Percentiles rank a stretch among this genome's conserved stretches.
Conservation (phyloP, 2,329 filamentous ascomycete species). For the Zasmidium cellare region DNA sequence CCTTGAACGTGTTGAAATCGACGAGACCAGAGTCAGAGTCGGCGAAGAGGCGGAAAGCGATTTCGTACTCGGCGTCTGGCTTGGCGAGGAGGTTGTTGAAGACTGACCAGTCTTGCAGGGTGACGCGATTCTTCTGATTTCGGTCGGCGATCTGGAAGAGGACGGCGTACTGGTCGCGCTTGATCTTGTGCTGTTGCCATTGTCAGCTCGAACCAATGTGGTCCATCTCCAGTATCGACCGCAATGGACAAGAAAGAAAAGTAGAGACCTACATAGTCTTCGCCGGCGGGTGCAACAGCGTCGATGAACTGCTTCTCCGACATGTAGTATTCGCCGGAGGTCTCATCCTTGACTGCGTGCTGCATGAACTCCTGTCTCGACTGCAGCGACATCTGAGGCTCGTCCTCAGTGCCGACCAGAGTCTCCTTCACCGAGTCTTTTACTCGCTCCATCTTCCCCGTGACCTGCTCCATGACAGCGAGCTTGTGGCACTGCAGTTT, state of each 20-base stretch:
- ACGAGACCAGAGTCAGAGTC: slow-evolving; percentile 79
- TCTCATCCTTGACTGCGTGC: slow-evolving; percentile 73
- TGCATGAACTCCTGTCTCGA: slow-evolving; percentile 74
- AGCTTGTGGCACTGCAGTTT: slow-evolving; percentile 33
- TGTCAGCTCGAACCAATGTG: slow-evolving; percentile 13
- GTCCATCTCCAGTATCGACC: not conserved
- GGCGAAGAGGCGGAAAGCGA: slow-evolving; percentile 96
- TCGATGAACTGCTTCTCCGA: slow-evolving; percentile 83
- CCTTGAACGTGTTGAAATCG: slow-evolving; percentile 85
- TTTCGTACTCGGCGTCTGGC: slow-evolving; percentile 97
- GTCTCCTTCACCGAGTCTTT: slow-evolving; percentile 32
- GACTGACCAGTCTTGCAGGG: slow-evolving; percentile 80
- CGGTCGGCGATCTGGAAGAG: slow-evolving; percentile 91
- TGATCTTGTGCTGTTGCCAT: slow-evolving; percentile 82
- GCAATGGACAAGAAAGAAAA: not conserved
- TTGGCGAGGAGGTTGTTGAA: slow-evolving; percentile 94
- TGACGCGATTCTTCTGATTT: slow-evolving; percentile 69
- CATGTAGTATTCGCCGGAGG: slow-evolving; percentile 77
- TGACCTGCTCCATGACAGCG: slow-evolving; percentile 55
- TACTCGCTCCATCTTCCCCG: slow-evolving; percentile 37
- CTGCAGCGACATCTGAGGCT: slow-evolving; percentile 68
- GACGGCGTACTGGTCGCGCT: slow-evolving; percentile 90
- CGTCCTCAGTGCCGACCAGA: slow-evolving; percentile 61
- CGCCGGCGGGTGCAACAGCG: slow-evolving; percentile 79
- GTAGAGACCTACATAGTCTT: slow-evolving; percentile 72